Percentiles rank a stretch among this genome's conserved stretches.
Evolutionary conservation across 345 rosid genomes (phyloP).

Genomic region (Eucalyptus dawsonii): DNA sequence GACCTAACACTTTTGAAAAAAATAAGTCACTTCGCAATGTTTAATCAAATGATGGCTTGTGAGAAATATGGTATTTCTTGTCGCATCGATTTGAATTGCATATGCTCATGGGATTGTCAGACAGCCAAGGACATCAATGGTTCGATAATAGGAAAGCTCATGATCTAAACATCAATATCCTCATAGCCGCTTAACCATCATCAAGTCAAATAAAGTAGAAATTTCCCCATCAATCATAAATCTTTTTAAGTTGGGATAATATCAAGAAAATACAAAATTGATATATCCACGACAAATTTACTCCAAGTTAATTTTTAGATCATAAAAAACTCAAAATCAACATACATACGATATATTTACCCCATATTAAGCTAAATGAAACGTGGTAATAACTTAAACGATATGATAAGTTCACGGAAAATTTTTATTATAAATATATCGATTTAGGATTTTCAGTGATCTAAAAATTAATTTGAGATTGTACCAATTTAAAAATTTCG

Average conservation of each 20-base stretch:
- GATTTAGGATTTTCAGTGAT: accelerated
- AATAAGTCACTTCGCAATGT: neutral
- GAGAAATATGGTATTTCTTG: neutral
- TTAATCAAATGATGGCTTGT: neutral
- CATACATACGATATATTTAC: too few relatives aligned
- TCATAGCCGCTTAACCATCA: accelerated
- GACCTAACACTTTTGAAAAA: neutral
- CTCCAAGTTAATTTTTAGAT: too few relatives aligned
- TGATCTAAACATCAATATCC: neutral
- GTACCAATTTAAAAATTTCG: accelerated
- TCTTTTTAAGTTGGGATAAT: too few relatives aligned
- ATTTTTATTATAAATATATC: too few relatives aligned
- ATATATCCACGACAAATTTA: accelerated
- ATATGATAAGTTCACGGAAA: accelerated
- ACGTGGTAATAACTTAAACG: too few relatives aligned
- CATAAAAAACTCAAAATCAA: accelerated
- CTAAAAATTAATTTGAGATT: too few relatives aligned
- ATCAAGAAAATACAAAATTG: accelerated
- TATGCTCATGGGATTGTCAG: neutral
- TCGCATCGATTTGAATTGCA: neutral
- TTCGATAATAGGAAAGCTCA: neutral
- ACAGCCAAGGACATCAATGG: neutral
- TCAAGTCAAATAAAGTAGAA: neutral
- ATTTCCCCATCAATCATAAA: neutral
- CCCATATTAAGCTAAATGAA: too few relatives aligned